Percentiles rank a stretch among this genome's conserved stretches.
Conservation (phyloP, 257 asterid species). For the Solanum infundibuliforme region DNA sequence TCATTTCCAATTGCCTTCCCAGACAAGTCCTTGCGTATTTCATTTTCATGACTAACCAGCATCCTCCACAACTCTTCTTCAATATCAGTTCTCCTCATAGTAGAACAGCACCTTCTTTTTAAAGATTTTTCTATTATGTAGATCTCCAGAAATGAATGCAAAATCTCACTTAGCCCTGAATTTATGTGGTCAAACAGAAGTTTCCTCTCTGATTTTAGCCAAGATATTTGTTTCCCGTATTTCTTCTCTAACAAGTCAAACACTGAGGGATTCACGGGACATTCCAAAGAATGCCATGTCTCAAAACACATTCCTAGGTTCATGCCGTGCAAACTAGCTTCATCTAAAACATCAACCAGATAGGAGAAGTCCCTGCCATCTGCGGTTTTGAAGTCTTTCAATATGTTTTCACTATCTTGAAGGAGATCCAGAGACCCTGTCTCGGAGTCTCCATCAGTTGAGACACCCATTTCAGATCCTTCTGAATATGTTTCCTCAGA, state of each 20-base stretch:
- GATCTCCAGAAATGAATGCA: conserved; percentile 8
- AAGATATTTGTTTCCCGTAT: conserved; percentile 53
- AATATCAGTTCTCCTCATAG: conserved; percentile 39
- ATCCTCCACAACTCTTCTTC: conserved; percentile 64
- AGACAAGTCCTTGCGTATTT: conserved; percentile 12
- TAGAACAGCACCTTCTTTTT: conserved; percentile 5
- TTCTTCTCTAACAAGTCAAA: conserved; percentile 56
- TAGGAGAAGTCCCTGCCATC: conserved; percentile 60
- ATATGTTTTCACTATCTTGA: conserved; percentile 15
- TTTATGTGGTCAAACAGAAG: conserved; percentile 62
- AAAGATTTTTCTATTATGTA: background rate
- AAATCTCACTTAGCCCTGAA: conserved; percentile 31
- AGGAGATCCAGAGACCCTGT: conserved; percentile 14
- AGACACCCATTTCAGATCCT: conserved; percentile 47
- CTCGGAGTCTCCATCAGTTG: conserved; percentile 45
- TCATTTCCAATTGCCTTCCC: conserved; percentile 28
- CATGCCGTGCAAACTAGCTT: conserved; percentile 25
- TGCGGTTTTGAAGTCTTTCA: conserved; percentile 26
- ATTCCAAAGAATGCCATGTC: conserved; percentile 34
- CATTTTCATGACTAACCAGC: conserved; percentile 37
- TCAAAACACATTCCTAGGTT: conserved; percentile 24
- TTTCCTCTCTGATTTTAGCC: conserved; percentile 47
- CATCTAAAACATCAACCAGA: conserved; percentile 65
- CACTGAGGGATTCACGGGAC: conserved; percentile 37
- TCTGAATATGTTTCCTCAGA: conserved; percentile 46